phyloP scores from a whole-genome alignment of 2,329 filamentous ascomycete genomes.

The Trichoderma oligosporum region DNA sequence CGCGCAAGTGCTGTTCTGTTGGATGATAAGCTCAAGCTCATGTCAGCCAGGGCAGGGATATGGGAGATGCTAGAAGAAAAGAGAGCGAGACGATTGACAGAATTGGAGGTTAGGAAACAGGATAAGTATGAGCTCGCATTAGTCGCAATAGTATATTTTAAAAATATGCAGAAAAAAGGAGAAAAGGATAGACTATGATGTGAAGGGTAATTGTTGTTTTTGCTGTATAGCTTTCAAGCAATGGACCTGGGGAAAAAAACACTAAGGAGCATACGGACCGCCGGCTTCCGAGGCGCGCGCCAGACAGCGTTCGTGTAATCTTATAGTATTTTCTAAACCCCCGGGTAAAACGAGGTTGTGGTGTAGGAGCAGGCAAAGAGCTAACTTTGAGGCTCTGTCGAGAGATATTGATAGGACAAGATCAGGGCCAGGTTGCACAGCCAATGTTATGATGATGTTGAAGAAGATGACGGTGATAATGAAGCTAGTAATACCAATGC shows the following conservation, averaged over 20 bases:
- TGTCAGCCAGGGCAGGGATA: slow-evolving; percentile 5
- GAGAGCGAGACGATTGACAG: neutral
- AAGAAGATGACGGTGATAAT: neutral
- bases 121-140: neutral
- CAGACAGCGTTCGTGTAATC: neutral
- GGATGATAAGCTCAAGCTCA: slow-evolving; percentile 1
- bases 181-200: neutral
- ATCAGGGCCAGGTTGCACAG: neutral
- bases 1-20: slow-evolving; percentile 42
- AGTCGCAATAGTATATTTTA: neutral
- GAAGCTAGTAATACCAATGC: neutral
- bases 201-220: neutral
- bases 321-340: neutral
- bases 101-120: neutral
- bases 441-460: neutral
- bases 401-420: neutral
- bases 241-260: neutral
- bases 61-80: neutral
- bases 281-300: slow-evolving; percentile 10
- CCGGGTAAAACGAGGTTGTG: neutral
- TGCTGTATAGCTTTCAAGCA: neutral
- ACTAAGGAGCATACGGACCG: slow-evolving; percentile 6
- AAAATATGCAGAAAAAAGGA: neutral
- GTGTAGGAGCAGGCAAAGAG: neutral
- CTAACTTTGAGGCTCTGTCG: neutral